Evolutionary conservation across 176 grass and related monocot species (phyloP), one percentile per base, ranked within the genome.

Genomic region (Carex pumila): DNA sequence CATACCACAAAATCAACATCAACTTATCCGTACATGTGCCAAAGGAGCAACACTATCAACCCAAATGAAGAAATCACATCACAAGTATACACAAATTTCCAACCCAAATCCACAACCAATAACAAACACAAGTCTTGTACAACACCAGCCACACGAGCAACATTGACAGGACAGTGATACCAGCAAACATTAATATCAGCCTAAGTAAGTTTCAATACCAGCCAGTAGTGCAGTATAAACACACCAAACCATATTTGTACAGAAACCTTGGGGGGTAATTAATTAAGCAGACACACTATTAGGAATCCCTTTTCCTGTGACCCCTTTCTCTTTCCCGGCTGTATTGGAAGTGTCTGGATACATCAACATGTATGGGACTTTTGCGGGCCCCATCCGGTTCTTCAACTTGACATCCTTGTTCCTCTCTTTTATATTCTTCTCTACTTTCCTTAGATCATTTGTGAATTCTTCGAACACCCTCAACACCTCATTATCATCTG

Each of bases 251-350:
- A 75, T 2, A 18, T 7, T 77, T 22, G 72, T 31, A 30, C 47
- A 5, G 49, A 55, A 55, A 77, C 22, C 6, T 76, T 6, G 49
- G 5, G 21, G 7, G 7, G 22, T 39, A 8, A 41, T 69, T 69
- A 13, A 74, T 25, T 22, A 12, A 50, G 1, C 6, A 71, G 93
- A 95, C 68, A 99, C 96, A 81, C 96, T 99, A 60, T 99, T 95
- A 10, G 96, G 96, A 85, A 99, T 99, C 8, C 96, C 96, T 87
- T 87, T 95, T 2, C 96, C 96, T 9, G 96, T 99, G 37, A 99
- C 64, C 2, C 96, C 93, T 64, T 92, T 93, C 36, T 93, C 88
- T 25, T 47, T 64, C 19, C 91, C 93, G 9, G n/a, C 52, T 39
- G 84, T 65, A 29, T 97, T 93, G 2, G 84, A 85, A 15, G 80